Percentiles rank a stretch among this genome's conserved stretches.
Evolutionary conservation across 2,329 filamentous ascomycete species (phyloP).

Genomic region (Ascochyta pisi): DNA sequence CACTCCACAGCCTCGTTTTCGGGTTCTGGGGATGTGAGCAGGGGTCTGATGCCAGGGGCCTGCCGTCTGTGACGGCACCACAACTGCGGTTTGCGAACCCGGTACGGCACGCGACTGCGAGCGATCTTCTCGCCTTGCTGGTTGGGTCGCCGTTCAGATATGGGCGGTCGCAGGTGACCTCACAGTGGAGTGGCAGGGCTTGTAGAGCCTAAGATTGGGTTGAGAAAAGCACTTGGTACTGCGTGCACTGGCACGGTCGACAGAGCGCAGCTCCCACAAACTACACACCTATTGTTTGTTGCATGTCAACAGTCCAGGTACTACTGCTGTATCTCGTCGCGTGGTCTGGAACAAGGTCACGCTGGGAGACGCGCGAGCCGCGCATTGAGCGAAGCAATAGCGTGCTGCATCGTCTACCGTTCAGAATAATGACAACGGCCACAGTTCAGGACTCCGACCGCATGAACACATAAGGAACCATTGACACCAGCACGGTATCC

Average conservation of each 20-base stretch:
- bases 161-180: constrained; percentile 7
- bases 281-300: not conserved
- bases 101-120: not conserved
- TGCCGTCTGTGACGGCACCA: constrained; percentile 3
- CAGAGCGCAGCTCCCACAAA: not conserved
- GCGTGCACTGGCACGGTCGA: not conserved
- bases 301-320: not conserved
- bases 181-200: constrained; percentile 3
- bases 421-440: constrained; percentile 1
- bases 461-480: constrained; percentile 6
- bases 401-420: constrained; percentile 1
- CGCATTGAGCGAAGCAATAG: constrained; percentile 5
- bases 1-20: constrained; percentile 15
- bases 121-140: constrained; percentile 1
- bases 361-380: constrained; percentile 10
- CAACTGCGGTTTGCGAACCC: not conserved
- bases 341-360: not conserved
- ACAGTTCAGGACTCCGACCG: constrained; percentile 8
- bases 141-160: constrained; percentile 8
- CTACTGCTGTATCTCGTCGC: not conserved
- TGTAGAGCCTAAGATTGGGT: not conserved
- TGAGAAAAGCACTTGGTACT: not conserved
- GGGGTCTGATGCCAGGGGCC: constrained; percentile 10
- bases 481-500: constrained; percentile 11
- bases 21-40: constrained; percentile 13